Base-by-base conservation (phyloP, 169 alveolate species). In the Plasmodium ovale region DNA sequence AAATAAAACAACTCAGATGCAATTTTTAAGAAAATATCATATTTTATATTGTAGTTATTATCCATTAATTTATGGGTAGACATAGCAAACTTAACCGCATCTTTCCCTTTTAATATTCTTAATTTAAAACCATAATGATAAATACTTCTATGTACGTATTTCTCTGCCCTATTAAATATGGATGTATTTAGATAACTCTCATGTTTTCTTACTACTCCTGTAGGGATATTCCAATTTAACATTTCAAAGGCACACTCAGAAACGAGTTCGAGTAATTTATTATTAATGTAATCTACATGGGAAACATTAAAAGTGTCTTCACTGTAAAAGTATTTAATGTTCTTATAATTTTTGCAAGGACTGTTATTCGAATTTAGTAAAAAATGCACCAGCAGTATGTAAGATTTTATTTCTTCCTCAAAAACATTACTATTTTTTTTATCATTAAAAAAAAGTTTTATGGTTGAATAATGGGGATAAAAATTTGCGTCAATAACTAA, bases 281-380 rank as follows among this genome's bases (percentile, higher is more conserved):
- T 67, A 29, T 67, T 74, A 21, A 74, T 21, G 23, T 60, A 74
- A 33, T 49, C 23, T 44, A 74, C 6, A 65, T 74, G 60, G 62
- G 25, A 9, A 33, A 74, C 35, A 60, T 60, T 74, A 53, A 74
- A 74, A 10, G 88, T 74, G 44, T 74, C 77, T 33, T 51, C 35
- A 44, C 16, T 62, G 37, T 74, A 74, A 74, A 74, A 74, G 44
- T 74, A 74, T 60, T 59, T 74, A 12, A 59, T 39, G 29, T 74
- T 74, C 19, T 74, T 74, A 25, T 74, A 74, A 39, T 74, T 14
- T 53, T 14, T 74, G 25, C 88, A 74, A 6, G 88, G 88, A 60
- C 88, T 74, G n/a, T 35, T 74, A 16, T 23, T 42, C n/a, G 88
- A 39, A 74, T 74, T 74, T 74, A 74, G 25, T 51, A 74, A 74